phyloP scores from a whole-genome alignment of 345 rosid genomes.

The Firmiana major region DNA sequence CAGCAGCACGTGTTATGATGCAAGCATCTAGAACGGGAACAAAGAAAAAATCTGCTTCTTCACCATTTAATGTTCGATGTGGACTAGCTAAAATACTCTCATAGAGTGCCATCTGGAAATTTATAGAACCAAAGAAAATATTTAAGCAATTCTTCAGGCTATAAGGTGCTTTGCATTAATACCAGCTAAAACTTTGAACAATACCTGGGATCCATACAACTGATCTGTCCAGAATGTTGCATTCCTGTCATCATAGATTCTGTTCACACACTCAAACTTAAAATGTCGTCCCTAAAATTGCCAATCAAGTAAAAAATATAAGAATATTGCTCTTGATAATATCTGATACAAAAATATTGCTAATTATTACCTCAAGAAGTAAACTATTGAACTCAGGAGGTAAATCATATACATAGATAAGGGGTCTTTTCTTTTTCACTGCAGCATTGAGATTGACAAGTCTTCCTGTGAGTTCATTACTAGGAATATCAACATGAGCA shows the following conservation, averaged over 20 bases:
- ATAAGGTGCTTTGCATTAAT: conserved; percentile 11
- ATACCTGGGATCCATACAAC: conserved; percentile 92
- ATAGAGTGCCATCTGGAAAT: conserved; percentile 80
- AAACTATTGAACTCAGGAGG: conserved; percentile 90
- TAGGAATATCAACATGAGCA: conserved; percentile 68
- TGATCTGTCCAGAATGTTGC: conserved; percentile 87
- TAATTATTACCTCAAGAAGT: conserved; percentile 77
- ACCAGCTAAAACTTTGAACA: conserved; percentile 1
- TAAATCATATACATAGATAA: conserved; percentile 88
- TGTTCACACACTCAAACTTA: conserved; percentile 81
- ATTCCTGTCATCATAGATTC: conserved; percentile 76
- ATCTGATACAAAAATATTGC: conserved; percentile 10
- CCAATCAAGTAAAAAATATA: conserved; percentile 19
- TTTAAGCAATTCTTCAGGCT: conserved; percentile 6
- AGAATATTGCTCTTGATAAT: conserved; percentile 10
- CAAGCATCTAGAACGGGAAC: conserved; percentile 98
- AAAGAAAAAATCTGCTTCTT: conserved; percentile 94
- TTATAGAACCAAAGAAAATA: conserved; percentile 1
- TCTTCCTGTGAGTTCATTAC: conserved; percentile 32
- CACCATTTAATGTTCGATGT: conserved; percentile 82
- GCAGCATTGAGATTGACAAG: conserved; percentile 55
- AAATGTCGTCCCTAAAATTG: conserved; percentile 79
- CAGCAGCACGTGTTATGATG: conserved; percentile 87
- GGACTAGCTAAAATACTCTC: conserved; percentile 84
- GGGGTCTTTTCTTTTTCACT: conserved; percentile 80